Percentiles rank a stretch among this genome's conserved stretches.
phyloP scores from a whole-genome alignment of 345 rosid species.

The Eucalyptus urophylla region DNA sequence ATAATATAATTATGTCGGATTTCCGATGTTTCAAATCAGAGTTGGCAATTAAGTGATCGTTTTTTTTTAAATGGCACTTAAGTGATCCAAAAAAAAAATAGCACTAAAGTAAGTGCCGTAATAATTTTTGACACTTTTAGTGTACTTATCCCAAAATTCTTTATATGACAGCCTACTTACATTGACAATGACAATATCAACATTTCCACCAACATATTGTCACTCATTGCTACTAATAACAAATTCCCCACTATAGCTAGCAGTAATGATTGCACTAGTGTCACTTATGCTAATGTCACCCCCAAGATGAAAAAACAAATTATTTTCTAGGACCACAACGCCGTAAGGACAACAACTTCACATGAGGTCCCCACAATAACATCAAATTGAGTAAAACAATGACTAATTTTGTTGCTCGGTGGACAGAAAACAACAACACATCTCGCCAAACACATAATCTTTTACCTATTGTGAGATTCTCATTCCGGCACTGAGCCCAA shows the following conservation, averaged over 20 bases:
- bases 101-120: fast-evolving
- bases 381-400: background rate
- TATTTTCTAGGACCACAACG: background rate
- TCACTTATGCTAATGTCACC: background rate
- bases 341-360: background rate
- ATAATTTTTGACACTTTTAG: too few relatives aligned
- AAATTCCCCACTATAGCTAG: background rate
- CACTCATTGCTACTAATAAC: background rate
- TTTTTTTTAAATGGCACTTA: too few relatives aligned
- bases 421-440: background rate
- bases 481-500: background rate
- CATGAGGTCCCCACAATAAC: background rate
- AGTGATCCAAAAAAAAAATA: too few relatives aligned
- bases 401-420: background rate
- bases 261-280: background rate
- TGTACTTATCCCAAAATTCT: background rate
- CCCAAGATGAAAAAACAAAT: background rate
- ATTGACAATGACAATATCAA: background rate
- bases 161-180: background rate
- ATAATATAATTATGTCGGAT: too few relatives aligned
- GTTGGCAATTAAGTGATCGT: too few relatives aligned
- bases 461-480: background rate
- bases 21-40: fast-evolving
- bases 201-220: background rate
- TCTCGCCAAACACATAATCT: background rate